phyloP scores from a whole-genome alignment of 1,284 basidiomycete species.

The Puccinia coronata region DNA sequence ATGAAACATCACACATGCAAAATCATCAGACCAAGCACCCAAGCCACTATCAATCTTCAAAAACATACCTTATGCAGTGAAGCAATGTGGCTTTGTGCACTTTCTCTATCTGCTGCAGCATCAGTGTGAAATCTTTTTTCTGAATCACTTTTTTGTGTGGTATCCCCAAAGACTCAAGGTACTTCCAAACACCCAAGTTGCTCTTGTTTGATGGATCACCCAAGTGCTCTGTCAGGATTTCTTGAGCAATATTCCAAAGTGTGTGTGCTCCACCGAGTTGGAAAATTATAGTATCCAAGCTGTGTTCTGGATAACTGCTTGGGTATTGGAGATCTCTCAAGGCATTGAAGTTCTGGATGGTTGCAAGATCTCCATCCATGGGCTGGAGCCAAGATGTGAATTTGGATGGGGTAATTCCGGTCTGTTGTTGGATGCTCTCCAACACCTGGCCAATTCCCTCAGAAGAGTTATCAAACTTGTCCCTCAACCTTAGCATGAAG shows the following conservation, averaged over 20 bases:
- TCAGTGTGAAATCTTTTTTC: no score
- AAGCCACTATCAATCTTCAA: no score
- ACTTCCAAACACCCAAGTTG: not conserved
- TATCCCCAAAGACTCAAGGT: not conserved
- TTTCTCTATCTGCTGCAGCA: not conserved
- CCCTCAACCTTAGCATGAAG: no score
- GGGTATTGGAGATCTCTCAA: not conserved
- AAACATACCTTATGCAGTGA: not conserved
- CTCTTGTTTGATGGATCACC: not conserved
- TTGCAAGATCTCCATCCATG: not conserved
- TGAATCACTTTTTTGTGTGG: no score
- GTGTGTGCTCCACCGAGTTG: not conserved
- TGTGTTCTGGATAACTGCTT: not conserved
- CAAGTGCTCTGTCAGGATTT: no score
- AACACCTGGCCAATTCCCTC: not conserved
- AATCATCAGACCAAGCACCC: no score
- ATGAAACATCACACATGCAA: no score
- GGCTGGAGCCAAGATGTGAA: not conserved
- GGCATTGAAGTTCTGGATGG: not conserved
- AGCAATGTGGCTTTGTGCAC: not conserved
- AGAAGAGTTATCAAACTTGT: not conserved
- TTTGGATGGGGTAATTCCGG: not conserved
- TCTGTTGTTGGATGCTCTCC: not conserved
- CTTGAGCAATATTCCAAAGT: conserved; percentile 25
- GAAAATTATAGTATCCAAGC: not conserved